Evolutionary conservation across 2,329 filamentous ascomycete species (phyloP).

Genomic region (Golovinomyces cichoracearum): DNA sequence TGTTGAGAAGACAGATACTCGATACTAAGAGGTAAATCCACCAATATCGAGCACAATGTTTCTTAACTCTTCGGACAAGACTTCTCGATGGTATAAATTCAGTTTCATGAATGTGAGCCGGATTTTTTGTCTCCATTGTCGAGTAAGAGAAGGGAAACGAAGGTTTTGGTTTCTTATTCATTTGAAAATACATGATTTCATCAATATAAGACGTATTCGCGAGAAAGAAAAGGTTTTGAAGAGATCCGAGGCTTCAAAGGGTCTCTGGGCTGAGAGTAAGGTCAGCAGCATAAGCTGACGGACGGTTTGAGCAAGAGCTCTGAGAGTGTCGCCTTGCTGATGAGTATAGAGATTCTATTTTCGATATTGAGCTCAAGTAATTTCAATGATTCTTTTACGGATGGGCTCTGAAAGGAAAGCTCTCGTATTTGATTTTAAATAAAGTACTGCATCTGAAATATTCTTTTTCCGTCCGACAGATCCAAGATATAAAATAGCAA

Average conservation of each 20-base stretch:
- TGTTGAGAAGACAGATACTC: slow-evolving; percentile 23
- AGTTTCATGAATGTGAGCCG: background rate
- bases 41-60: slow-evolving; percentile 21
- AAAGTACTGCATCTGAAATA: background rate
- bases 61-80: slow-evolving; percentile 9
- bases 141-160: background rate
- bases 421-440: background rate
- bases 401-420: too few species aligned
- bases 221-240: background rate
- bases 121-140: background rate
- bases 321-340: too few species aligned
- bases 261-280: background rate
- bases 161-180: background rate
- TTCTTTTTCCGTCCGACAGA: background rate
- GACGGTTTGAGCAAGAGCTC: too few species aligned
- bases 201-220: background rate
- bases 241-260: background rate
- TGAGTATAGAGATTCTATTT: background rate
- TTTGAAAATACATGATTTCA: background rate
- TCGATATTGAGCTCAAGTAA: background rate
- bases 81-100: background rate
- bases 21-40: slow-evolving; percentile 27
- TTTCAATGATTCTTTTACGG: background rate
- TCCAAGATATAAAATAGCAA: background rate
- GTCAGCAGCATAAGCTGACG: background rate